Conservation (phyloP, 495 filamentous ascomycete genomes). For the Penicillium riverlandense region DNA sequence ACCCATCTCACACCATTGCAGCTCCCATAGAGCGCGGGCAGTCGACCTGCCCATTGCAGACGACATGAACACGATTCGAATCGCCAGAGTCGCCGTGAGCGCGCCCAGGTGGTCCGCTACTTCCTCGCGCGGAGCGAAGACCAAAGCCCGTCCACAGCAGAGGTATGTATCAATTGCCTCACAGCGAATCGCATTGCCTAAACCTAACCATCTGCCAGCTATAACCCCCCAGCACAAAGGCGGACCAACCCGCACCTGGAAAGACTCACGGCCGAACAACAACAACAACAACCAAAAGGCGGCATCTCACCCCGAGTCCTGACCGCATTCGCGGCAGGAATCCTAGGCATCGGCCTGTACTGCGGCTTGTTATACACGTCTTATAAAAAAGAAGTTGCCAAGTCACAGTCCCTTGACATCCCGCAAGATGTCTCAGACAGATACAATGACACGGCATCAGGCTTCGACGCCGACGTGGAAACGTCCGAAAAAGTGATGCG, state of each 20-base stretch:
- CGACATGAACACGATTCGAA: no score
- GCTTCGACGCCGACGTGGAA: conserved; percentile 59
- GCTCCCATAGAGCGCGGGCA: neutral
- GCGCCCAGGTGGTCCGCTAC: no score
- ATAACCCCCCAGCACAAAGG: neutral
- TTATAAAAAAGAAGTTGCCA: conserved; percentile 30
- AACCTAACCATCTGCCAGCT: no score
- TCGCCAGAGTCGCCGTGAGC: neutral
- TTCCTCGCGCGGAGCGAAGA: no score
- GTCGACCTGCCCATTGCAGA: no score
- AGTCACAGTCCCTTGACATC: conserved; percentile 28
- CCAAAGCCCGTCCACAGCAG: neutral
- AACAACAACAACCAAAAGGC: conserved; percentile 2
- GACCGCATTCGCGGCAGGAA: conserved; percentile 36
- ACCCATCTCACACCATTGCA: neutral
- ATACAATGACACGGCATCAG: conserved; percentile 48
- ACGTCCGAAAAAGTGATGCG: conserved; percentile 60
- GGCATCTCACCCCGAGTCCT: conserved; percentile 28
- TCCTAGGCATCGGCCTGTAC: conserved; percentile 44
- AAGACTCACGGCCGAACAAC: conserved; percentile 5
- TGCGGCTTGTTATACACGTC: conserved; percentile 45
- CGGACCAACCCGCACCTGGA: conserved; percentile 5
- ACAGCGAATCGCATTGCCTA: neutral
- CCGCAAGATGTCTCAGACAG: conserved; percentile 48
- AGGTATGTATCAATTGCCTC: conserved; percentile 3